These are phyloP conservation scores for Tulasnella sp. DNA, from an alignment of 768 basidiomycete genomes.

Conservation along the genomic window DNA sequence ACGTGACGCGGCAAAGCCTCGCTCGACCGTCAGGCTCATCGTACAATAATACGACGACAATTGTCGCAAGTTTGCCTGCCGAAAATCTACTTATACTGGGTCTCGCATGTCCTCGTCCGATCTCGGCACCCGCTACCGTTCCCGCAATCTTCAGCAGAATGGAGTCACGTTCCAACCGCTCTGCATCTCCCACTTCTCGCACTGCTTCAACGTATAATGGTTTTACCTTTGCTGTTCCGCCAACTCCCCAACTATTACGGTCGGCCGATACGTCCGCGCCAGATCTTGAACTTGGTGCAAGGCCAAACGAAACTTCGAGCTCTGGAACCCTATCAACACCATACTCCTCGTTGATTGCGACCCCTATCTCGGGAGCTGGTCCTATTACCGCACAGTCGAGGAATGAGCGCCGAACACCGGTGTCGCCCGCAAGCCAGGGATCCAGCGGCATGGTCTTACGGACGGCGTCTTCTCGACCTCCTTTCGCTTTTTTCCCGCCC, in stretches of 20 bases:
- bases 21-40: conserved; percentile 12
- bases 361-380: neutral
- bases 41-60: neutral
- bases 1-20: too few species aligned
- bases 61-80: too few species aligned
- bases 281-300: neutral
- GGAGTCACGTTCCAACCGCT: neutral
- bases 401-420: neutral
- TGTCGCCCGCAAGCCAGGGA: neutral
- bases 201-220: neutral
- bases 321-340: neutral
- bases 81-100: neutral
- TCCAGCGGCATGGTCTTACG: neutral
- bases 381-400: neutral
- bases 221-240: neutral
- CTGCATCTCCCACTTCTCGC: neutral
- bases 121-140: neutral
- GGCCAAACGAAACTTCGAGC: neutral
- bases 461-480: neutral
- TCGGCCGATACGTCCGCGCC: neutral
- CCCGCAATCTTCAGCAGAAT: neutral
- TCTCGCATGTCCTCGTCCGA: neutral
- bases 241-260: neutral
- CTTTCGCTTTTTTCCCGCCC: neutral
- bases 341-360: neutral